Evolutionary conservation across 768 basidiomycete genomes (phyloP).

Genomic region (Boletus speciosus): DNA sequence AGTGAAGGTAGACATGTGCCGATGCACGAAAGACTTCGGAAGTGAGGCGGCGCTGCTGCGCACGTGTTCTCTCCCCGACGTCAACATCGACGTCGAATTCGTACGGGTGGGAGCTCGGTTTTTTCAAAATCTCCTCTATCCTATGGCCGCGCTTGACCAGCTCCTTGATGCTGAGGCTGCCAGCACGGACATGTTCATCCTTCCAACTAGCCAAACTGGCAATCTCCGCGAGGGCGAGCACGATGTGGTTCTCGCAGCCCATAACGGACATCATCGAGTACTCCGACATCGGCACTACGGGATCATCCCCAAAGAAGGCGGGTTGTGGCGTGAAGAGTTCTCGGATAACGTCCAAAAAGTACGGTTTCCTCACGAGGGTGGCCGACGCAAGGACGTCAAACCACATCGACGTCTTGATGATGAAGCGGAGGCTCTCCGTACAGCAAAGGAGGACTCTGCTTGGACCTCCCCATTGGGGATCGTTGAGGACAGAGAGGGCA

Average conservation of each 20-base stretch:
- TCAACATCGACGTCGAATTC: not conserved
- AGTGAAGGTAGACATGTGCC: conserved; percentile 69
- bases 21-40: conserved; percentile 71
- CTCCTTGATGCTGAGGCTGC: conserved; percentile 55
- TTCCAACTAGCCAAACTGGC: conserved; percentile 69
- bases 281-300: conserved; percentile 37
- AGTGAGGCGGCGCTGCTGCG: conserved; percentile 42
- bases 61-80: conserved; percentile 3
- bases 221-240: conserved; percentile 77
- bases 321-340: conserved; percentile 43
- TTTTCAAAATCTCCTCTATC: conserved; percentile 44
- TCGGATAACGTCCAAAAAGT: conserved; percentile 54
- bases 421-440: conserved; percentile 56
- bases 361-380: conserved; percentile 59
- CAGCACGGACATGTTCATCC: conserved; percentile 33
- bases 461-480: conserved; percentile 36
- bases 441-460: conserved; percentile 45
- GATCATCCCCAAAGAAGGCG: conserved; percentile 31
- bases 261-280: conserved; percentile 79
- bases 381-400: conserved; percentile 80
- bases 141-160: conserved; percentile 52
- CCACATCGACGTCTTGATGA: conserved; percentile 84
- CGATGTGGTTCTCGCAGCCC: conserved; percentile 79
- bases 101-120: conserved; percentile 9
- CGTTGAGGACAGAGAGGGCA: conserved; percentile 46